Evolutionary conservation across 2,329 filamentous ascomycete genomes (phyloP), one percentile per base, ranked within the genome.

Genomic region (Aurifilum marmelostoma): DNA sequence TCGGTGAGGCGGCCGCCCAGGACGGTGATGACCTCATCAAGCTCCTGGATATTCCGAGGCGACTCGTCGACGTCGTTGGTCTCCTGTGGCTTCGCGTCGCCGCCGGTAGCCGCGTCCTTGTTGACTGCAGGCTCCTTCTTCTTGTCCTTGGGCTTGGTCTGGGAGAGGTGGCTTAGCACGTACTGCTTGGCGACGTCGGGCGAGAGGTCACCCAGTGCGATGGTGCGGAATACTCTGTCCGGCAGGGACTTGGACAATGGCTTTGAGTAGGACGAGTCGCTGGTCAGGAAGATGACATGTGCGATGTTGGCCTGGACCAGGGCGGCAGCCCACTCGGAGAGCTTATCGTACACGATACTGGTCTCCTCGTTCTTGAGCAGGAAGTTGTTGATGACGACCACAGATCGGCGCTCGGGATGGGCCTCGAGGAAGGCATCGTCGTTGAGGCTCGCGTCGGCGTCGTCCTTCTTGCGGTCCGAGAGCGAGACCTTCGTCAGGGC

Each of bases 1-100:
- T 99, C 96, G 0, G 94, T 97, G n/a, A 99, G 85, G 3, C 96
- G 92, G 1, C 96, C 96, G 29, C 96, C 96, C 1, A 99, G 86
- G 0, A 90, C 87, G 37, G 89, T 87, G 72, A 98, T 97, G 73
- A 92, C 94, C 37, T 85, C 85, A 75, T 97, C 94, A 1, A 99
- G 85, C 71, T 94, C 92, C 0, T 80, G 78, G 8, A 96, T 82
- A 71, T 94, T 78, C 3, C 78, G 77, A 2, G 77, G 62, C 41
- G 65, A 72, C 86, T 60, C 80, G 77, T 80, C 77, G 21, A 82
- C 79, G 24, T 72, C 12, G 68, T 75, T 74, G 18, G 75, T 74
- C 21, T 77, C 75, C 34, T 72, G 63, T 8, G 59, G 47, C 8
- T 73, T 67, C 32, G 74, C 67, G 3, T 72, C 70, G 0, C 74